A percentile compares a stretch with the other conserved stretches of the same genome.
These are phyloP conservation scores for Trichoderma citrinoviride DNA, from an alignment of 2,329 filamentous ascomycete genomes.

Conservation along the genomic window DNA sequence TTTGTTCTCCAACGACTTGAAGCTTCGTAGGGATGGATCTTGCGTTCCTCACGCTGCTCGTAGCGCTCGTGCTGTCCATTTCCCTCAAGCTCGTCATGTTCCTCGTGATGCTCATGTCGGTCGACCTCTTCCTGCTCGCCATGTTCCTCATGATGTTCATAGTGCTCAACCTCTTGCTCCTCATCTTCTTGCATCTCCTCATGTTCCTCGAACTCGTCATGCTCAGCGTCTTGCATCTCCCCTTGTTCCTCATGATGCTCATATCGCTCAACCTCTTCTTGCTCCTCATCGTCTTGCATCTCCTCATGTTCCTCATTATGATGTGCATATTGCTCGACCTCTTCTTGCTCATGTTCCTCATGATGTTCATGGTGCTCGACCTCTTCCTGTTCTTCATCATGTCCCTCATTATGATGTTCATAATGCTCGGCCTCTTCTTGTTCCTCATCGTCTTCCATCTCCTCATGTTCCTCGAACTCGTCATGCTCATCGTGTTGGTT, in stretches of 20 bases:
- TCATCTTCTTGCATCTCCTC: neutral
- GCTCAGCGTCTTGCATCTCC: neutral
- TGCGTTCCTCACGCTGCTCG: neutral
- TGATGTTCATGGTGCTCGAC: neutral
- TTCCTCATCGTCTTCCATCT: neutral
- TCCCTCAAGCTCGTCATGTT: no score
- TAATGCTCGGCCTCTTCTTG: neutral
- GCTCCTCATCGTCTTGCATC: neutral
- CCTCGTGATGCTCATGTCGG: neutral
- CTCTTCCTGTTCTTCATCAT: neutral
- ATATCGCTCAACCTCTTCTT: neutral
- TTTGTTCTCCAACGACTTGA: neutral
- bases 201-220: constrained; percentile 20
- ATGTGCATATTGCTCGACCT: constrained; percentile 21
- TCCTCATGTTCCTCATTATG: neutral
- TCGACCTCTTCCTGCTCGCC: constrained; percentile 21
- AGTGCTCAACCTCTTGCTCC: neutral
- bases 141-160: constrained; percentile 2
- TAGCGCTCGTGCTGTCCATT: constrained; percentile 2
- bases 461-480: constrained; percentile 19
- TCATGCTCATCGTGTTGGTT: neutral
- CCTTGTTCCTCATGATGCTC: constrained; percentile 10
- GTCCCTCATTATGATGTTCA: neutral
- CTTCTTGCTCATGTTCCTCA: constrained; percentile 10
- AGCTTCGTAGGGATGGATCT: neutral